Evolutionary conservation across 306 rosid species (phyloP).

Genomic region (Erythrophleum fordii): DNA sequence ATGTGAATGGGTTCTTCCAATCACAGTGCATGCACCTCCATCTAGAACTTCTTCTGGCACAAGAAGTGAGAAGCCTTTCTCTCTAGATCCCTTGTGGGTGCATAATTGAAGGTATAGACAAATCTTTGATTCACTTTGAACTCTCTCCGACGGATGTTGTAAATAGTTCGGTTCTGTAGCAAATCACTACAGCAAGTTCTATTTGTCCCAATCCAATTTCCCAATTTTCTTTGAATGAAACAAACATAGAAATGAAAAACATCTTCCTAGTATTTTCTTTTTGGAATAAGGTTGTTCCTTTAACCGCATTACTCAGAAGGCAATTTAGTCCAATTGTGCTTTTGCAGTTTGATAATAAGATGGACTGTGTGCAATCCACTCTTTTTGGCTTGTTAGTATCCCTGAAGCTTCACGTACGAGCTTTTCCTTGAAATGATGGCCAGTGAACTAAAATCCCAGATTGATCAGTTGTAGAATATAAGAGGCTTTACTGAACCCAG

Average conservation of each 20-base stretch:
- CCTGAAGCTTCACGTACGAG: conserved; percentile 34
- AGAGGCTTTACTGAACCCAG: background rate
- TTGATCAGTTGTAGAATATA: conserved; percentile 36
- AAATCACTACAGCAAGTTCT: background rate
- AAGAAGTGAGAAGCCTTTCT: conserved; percentile 71
- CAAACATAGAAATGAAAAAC: background rate
- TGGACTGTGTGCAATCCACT: conserved; percentile 14
- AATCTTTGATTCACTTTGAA: conserved; percentile 10
- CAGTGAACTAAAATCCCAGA: conserved; percentile 19
- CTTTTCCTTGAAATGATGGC: conserved; percentile 15
- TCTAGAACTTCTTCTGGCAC: conserved; percentile 56
- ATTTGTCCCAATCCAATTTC: background rate
- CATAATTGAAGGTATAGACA: conserved; percentile 59
- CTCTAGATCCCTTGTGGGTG: conserved; percentile 73
- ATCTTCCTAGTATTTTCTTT: background rate
- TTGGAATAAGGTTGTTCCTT: conserved; percentile 7
- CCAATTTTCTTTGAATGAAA: background rate
- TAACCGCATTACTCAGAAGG: background rate
- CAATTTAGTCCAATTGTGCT: conserved; percentile 16
- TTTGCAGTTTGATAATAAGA: conserved; percentile 40
- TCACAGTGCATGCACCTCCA: conserved; percentile 92
- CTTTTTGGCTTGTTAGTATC: background rate
- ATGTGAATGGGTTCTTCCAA: conserved; percentile 94
- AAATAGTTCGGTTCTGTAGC: background rate
- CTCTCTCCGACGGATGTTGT: background rate